Conservation (phyloP, 2,329 filamentous ascomycete genomes). For the Corniculantispora saksenae region DNA sequence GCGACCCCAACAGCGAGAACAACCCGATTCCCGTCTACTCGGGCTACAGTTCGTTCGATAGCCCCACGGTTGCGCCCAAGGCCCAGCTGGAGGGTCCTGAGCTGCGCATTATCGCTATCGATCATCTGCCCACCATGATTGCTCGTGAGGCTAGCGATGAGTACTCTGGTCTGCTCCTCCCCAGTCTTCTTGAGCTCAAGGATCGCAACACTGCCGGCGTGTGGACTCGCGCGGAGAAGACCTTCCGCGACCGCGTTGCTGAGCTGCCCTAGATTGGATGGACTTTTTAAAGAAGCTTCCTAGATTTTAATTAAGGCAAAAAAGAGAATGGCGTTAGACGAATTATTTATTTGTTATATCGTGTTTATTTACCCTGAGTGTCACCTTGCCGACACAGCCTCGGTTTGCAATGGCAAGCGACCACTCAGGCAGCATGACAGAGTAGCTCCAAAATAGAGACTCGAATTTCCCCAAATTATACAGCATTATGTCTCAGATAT, state of each 20-base stretch:
- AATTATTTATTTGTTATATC: no score
- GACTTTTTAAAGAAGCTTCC: no score
- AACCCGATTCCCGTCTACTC: constrained; percentile 74
- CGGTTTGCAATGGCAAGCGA: no score
- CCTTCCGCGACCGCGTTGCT: constrained; percentile 65
- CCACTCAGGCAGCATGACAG: no score
- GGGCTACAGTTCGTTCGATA: constrained; percentile 77
- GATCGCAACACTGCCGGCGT: constrained; percentile 69
- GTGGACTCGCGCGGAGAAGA: constrained; percentile 77
- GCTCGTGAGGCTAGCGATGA: constrained; percentile 82
- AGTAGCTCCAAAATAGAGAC: no score
- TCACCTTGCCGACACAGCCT: no score
- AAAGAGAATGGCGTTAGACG: no score
- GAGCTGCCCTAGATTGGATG: constrained; percentile 12
- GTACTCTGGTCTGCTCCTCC: constrained; percentile 75
- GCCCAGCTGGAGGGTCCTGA: constrained; percentile 56
- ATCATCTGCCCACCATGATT: constrained; percentile 76
- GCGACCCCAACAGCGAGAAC: constrained; percentile 69
- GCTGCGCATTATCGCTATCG: constrained; percentile 79
- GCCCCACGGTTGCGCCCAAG: constrained; percentile 74
- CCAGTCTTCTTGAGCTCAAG: constrained; percentile 74
- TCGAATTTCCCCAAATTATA: no score
- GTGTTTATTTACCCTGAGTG: no score
- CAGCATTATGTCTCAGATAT: no score
- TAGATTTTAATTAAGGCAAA: no score